Conservation (phyloP, 208 protist genomes). For the Leishmania guyanensis region DNA sequence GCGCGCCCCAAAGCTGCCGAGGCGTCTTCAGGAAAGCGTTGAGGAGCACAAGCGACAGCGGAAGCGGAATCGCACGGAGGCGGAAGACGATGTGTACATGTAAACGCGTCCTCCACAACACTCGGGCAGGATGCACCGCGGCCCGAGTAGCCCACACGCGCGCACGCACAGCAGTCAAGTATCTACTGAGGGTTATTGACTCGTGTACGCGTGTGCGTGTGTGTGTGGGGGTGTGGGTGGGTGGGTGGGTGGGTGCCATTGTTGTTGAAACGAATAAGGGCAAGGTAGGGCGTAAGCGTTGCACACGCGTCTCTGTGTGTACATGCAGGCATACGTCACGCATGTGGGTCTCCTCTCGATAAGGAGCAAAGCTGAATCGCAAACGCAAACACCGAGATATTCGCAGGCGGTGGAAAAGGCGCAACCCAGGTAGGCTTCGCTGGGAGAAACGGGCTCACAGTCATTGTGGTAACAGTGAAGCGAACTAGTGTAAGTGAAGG, state of each 20-base stretch:
- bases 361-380: background rate
- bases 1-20: conserved; percentile 66
- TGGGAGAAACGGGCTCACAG: background rate
- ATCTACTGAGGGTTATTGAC: background rate
- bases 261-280: background rate
- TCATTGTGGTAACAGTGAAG: background rate
- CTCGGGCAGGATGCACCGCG: background rate
- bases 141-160: background rate
- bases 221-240: background rate
- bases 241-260: background rate
- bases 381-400: background rate
- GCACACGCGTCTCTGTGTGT: background rate
- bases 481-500: background rate
- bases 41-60: conserved; percentile 17
- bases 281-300: background rate
- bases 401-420: background rate
- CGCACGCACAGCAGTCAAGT: background rate
- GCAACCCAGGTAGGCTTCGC: background rate
- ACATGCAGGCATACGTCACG: background rate
- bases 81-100: background rate
- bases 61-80: conserved; percentile 37
- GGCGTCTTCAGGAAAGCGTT: conserved; percentile 39
- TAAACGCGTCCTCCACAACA: background rate
- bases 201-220: background rate
- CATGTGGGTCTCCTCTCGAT: background rate